Percentiles rank a stretch among this genome's conserved stretches.
Conservation (phyloP, 805 yeast species). For the Brettanomyces bruxellensis region DNA sequence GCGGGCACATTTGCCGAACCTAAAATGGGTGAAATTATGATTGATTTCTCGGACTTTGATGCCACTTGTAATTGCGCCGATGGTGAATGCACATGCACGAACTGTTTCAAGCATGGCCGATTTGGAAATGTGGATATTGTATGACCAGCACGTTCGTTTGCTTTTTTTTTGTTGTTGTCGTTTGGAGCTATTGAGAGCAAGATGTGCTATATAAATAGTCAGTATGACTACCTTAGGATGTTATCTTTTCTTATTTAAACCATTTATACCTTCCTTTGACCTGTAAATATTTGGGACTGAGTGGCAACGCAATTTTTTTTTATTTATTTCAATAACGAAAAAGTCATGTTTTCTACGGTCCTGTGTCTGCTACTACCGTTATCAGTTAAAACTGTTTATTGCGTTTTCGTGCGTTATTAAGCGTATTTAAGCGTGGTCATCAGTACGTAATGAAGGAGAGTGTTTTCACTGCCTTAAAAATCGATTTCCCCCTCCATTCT, state of each 20-base stretch:
- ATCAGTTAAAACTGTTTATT: neutral
- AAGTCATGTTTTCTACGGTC: too few relatives aligned
- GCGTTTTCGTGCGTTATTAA: neutral
- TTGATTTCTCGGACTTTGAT: conserved; percentile 16
- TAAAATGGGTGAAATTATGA: neutral
- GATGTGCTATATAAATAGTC: too few relatives aligned
- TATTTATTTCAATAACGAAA: too few relatives aligned
- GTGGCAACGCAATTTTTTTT: too few relatives aligned
- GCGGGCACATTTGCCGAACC: too few relatives aligned
- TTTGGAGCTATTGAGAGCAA: neutral
- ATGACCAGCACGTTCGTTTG: neutral
- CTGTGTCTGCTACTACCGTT: neutral
- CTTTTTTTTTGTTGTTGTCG: too few relatives aligned
- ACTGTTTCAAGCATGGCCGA: conserved; percentile 25
- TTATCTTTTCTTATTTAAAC: too few relatives aligned
- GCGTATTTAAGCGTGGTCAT: neutral
- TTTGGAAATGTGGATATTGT: conserved; percentile 10
- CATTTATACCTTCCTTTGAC: too few relatives aligned
- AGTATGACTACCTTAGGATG: too few relatives aligned
- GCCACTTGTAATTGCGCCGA: conserved; percentile 24
- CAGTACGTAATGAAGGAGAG: too few relatives aligned
- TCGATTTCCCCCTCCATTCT: conserved; percentile 21
- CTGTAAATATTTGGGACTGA: too few relatives aligned
- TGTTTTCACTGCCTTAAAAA: neutral
- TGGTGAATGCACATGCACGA: conserved; percentile 22